Evolutionary conservation across 768 basidiomycete genomes (phyloP), one percentile per base, ranked within the genome.

Genomic region (Pleurotus salmoneostramineus): DNA sequence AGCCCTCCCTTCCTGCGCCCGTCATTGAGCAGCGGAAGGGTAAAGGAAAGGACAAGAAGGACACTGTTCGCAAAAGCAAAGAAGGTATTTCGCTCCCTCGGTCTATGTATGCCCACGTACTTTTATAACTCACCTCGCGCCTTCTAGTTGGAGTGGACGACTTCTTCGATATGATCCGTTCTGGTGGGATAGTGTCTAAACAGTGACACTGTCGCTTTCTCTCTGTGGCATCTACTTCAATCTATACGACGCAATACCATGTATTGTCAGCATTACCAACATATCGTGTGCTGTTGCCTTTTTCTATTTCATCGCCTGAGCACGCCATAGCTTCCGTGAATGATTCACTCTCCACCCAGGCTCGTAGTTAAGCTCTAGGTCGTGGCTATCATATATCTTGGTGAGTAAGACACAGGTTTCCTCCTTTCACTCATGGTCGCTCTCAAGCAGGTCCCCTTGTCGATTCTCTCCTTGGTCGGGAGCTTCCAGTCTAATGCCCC

Each of bases 91-190:
- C 42, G 31, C 14, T 33, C 64, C 36, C 2, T 63, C 44, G 31
- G n/a, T 6, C 4, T 27, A 31, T 17, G 21, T 31, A 8, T 48
- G 47, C 56, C 34, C 37, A 42, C 59, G n/a, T n/a, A n/a, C n/a
- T n/a, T n/a, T n/a, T n/a, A n/a, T n/a, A n/a, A n/a, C 62, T 42
- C 58, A n/a, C 33, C 8, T 6, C 33, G 12, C 8, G 64, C 88
- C 88, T 75, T 58, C 67, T 72, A 3, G 78, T 90, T 15, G 85
- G 83, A 58, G 82, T 87, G 71, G 87, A 90, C 60, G 81, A 84
- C 56, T 94, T 94, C 70, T 83, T 93, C 66, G 83, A 91, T 63
- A 85, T 91, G 79, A 91, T 94, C 64, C 81, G 87, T 57, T 85
- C 89, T 43, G 91, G 91, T 45, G 87, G 88, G 4, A 72, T 91